Evolutionary conservation across 306 rosid genomes (phyloP), one percentile per base, ranked within the genome.

Genomic region (Trifolium repens): DNA sequence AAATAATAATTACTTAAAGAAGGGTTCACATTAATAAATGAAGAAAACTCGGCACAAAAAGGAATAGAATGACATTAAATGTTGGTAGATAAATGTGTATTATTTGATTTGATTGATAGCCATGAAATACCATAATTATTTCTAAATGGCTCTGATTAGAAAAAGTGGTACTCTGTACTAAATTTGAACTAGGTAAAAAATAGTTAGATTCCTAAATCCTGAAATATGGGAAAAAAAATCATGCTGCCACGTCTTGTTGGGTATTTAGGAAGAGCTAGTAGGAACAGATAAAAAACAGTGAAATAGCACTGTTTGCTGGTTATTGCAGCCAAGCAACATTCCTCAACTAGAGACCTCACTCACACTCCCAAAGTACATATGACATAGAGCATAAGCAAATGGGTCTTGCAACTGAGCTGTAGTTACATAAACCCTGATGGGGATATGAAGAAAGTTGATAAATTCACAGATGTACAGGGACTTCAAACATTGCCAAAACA

Each of bases 401-500:
- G 15, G 49, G 49, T 44, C 49, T 44, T 44, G 15, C 5, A 44
- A 46, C 5, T 46, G 16, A 46, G n/a, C n/a, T 13, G 52, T 46
- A 46, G 4, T 13, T 6, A 46, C 52, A 46, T 13, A 46, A n/a
- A 46, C 16, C 13, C 52, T 46, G 16, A 46, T 12, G 52, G 16
- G 50, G 52, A 46, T 63, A 83, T 24, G 30, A 27, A 52, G 50
- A 71, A 69, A 30, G 46, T 8, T 50, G 11, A 78, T 58, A n/a
- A 15, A 66, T 71, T 71, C 46, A 35, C 5, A 37, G 19, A 72
- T 74, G 58, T 46, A 52, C 42, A 54, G 22, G 67, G 50, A 55
- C 59, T 47, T 76, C 69, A 74, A 30, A 63, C 42, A 39, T 40
- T 46, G 26, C 47, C 46, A 76, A 64, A 83, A 76, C 40, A 69